phyloP scores from a whole-genome alignment of 371 early-diverging fungal species.

The Rhizomucor pusillus region DNA sequence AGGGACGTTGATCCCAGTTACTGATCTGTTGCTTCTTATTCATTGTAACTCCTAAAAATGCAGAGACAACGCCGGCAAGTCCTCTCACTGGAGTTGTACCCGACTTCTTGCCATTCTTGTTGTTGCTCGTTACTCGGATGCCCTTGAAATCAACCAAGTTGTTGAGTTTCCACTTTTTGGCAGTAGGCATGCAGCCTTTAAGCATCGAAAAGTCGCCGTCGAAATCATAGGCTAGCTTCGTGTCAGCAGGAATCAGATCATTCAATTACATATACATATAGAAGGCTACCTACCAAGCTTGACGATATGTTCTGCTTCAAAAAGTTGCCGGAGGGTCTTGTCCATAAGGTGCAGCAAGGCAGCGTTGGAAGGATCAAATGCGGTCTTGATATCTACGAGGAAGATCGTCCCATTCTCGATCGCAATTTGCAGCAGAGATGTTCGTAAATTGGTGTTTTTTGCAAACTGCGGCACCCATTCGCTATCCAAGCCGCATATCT shows the following conservation, averaged over 20 bases:
- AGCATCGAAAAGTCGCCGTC: constrained; percentile 36
- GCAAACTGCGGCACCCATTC: constrained; percentile 51
- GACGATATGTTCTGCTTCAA: constrained; percentile 21
- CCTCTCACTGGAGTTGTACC: constrained; percentile 25
- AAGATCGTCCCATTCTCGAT: constrained; percentile 30
- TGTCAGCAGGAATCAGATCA: no score
- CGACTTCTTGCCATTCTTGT: neutral
- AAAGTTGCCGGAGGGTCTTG: constrained; percentile 22
- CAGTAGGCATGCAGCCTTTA: constrained; percentile 30
- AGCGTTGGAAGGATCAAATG: constrained; percentile 20
- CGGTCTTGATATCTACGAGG: constrained; percentile 35
- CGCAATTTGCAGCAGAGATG: constrained; percentile 47
- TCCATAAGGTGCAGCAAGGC: constrained; percentile 19
- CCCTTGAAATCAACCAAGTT: constrained; percentile 32
- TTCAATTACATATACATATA: neutral
- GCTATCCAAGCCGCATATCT: constrained; percentile 39
- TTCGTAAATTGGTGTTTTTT: constrained; percentile 12
- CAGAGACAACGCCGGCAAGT: constrained; percentile 29
- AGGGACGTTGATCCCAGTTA: constrained; percentile 48
- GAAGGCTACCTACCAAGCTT: constrained; percentile 28
- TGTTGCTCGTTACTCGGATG: neutral
- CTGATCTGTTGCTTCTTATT: constrained; percentile 50
- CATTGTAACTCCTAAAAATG: constrained; percentile 25
- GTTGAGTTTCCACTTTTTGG: constrained; percentile 17
- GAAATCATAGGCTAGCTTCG: constrained; percentile 38